Conservation (phyloP, 345 rosid species). For the Brassica incana region DNA sequence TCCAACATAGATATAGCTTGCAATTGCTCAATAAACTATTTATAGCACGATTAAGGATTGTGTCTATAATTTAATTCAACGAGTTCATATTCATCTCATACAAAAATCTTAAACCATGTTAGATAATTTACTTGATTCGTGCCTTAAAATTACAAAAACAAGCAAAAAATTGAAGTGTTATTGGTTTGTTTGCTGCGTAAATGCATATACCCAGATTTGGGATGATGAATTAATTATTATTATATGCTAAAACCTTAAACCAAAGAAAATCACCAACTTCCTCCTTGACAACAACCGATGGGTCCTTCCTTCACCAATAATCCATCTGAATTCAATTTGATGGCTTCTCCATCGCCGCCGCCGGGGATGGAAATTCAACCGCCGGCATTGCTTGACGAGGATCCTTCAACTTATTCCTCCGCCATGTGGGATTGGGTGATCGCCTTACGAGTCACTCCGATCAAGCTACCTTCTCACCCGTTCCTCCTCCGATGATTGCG, state of each 20-base stretch:
- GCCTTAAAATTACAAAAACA: too few species aligned
- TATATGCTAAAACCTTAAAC: slow-evolving; percentile 33
- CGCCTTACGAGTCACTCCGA: slow-evolving; percentile 59
- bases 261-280: slow-evolving; percentile 34
- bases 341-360: slow-evolving; percentile 38
- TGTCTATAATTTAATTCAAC: background rate
- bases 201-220: background rate
- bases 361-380: slow-evolving; percentile 49
- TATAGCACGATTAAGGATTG: slow-evolving; percentile 27
- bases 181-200: too few species aligned
- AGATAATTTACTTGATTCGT: background rate
- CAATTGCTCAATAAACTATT: background rate
- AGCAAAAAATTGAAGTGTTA: too few species aligned
- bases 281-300: slow-evolving; percentile 33
- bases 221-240: slow-evolving; percentile 13
- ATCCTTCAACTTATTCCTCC: slow-evolving; percentile 42
- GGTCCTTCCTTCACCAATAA: background rate
- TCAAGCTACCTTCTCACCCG: slow-evolving; percentile 10
- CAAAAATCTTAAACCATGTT: too few species aligned
- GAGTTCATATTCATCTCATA: background rate
- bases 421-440: slow-evolving; percentile 83
- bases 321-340: slow-evolving; percentile 14
- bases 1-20: too few species aligned
- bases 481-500: slow-evolving; percentile 18
- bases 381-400: slow-evolving; percentile 40